A percentile compares a stretch with the other conserved stretches of the same genome.
Evolutionary conservation across 169 alveolate genomes (phyloP).

Genomic region (Eimeria maxima): DNA sequence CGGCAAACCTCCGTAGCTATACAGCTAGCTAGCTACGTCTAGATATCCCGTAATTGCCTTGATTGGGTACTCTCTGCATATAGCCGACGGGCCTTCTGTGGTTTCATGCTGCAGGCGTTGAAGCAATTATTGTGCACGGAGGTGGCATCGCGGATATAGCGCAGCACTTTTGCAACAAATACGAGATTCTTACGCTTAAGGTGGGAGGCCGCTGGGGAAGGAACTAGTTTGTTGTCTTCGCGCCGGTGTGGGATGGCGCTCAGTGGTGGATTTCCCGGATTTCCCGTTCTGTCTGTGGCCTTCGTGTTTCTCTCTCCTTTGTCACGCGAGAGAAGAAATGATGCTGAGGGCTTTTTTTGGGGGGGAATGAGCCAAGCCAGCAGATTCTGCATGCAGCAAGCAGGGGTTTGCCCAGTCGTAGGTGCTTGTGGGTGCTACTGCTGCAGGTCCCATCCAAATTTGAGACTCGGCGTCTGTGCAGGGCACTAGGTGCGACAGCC

Average conservation of each 20-base stretch:
- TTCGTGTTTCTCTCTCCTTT: background rate
- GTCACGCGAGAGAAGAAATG: background rate
- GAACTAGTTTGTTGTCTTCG: background rate
- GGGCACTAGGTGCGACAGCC: constrained; percentile 97
- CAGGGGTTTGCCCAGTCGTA: background rate
- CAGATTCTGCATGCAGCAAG: background rate
- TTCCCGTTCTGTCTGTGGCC: background rate
- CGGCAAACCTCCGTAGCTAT: background rate
- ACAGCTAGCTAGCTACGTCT: background rate
- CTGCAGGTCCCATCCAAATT: constrained; percentile 92
- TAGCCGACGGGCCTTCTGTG: background rate
- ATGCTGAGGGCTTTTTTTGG: background rate
- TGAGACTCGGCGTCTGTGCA: constrained; percentile 97
- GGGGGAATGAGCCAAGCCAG: background rate
- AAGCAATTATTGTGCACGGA: constrained; percentile 96
- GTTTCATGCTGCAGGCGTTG: constrained; percentile 91
- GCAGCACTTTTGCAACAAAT: constrained; percentile 98
- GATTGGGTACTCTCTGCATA: background rate
- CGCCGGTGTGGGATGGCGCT: background rate
- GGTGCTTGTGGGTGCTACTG: background rate
- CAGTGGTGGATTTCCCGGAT: background rate
- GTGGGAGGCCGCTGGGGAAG: constrained; percentile 75
- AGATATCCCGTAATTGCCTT: background rate
- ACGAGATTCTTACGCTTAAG: constrained; percentile 96
- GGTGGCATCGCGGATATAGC: constrained; percentile 98